Base-by-base conservation (phyloP, 305 asterid species). In the Caryopteris hybrid region DNA sequence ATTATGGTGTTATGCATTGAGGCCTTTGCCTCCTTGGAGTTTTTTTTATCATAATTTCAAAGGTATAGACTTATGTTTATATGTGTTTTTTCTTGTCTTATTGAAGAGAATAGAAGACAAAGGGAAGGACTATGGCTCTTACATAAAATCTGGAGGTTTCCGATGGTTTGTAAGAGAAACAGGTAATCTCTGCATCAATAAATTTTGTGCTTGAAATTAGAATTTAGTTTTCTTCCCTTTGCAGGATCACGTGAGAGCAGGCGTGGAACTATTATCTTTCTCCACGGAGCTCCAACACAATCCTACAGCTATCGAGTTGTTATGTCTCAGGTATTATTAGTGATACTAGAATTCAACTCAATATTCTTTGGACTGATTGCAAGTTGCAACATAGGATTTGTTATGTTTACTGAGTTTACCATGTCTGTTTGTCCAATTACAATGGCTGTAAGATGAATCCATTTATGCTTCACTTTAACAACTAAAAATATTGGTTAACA, bases 111-210 rank as follows among this genome's bases (percentile, higher is more conserved):
- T 63, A 76, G 96, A 93, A 72, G 96, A 86, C 75, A 85, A 85
- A 64, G 99, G 99, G 65, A 88, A 62, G 81, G 96, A 90, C 2
- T 88, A 80, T 64, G 97, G 99, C 18, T 76, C 87, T 53, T 79
- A 76, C 74, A 78, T 90, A 54, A 80, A 84, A 79, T 84, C 96
- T 14, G 99, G 99, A 70, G 90, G 86, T 29, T 81, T 88, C 56
- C 85, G 84, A 64, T 93, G 99, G 99, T 93, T 93, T 81, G 99
- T 90, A 56, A 81, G 97, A 82, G 99, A 93, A 88, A 93, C 97
- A 64, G 97, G 98, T 90, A 67, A 50, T n/a, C 46, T n/a, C 72
- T 60, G 74, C 45, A 36, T 62, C 38, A 36, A 7, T 59, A 53
- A 64, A 31, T 45, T 67, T 46, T 71, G 54, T 53, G 25, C 18